These are phyloP conservation scores for Cryptosporidium ubiquitum DNA, from an alignment of 169 alveolate genomes.

Conservation along the genomic window DNA sequence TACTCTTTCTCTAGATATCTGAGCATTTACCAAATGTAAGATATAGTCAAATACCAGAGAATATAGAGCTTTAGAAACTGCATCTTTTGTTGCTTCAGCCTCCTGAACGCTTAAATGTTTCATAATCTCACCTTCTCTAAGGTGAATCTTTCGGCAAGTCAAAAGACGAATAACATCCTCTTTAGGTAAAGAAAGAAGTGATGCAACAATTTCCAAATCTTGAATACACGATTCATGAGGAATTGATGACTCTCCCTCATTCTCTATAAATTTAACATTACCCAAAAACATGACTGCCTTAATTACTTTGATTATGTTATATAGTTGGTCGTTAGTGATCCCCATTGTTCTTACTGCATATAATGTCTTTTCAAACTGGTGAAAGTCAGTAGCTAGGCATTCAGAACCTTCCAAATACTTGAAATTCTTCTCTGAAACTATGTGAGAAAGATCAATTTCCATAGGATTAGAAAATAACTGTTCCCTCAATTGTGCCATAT, in stretches of 20 bases:
- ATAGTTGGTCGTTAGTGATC: conserved; percentile 80
- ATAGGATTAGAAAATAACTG: background rate
- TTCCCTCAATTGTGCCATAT: conserved; percentile 11
- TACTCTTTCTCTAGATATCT: background rate
- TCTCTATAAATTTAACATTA: conserved; percentile 84
- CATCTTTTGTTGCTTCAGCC: conserved; percentile 91
- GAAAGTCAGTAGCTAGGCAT: conserved; percentile 74
- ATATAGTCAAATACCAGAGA: conserved; percentile 94
- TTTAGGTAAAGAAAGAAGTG: conserved; percentile 78
- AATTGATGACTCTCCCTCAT: conserved; percentile 73
- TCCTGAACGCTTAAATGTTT: conserved; percentile 84
- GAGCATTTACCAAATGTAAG: conserved; percentile 76
- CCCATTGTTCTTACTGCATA: conserved; percentile 82
- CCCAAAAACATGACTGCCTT: conserved; percentile 90
- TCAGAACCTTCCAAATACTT: conserved; percentile 57
- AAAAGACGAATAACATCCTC: conserved; percentile 77
- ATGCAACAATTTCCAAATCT: conserved; percentile 77
- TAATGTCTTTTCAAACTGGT: conserved; percentile 77
- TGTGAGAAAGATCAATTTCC: conserved; percentile 58
- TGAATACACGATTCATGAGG: background rate
- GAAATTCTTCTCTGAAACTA: conserved; percentile 65
- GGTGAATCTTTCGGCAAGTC: conserved; percentile 77
- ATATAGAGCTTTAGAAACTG: conserved; percentile 96
- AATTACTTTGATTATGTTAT: conserved; percentile 79
- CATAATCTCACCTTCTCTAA: conserved; percentile 77